A percentile compares a stretch with the other conserved stretches of the same genome.
Conservation (phyloP, 1,284 basidiomycete species). For the Thecaphora thlaspeos region DNA sequence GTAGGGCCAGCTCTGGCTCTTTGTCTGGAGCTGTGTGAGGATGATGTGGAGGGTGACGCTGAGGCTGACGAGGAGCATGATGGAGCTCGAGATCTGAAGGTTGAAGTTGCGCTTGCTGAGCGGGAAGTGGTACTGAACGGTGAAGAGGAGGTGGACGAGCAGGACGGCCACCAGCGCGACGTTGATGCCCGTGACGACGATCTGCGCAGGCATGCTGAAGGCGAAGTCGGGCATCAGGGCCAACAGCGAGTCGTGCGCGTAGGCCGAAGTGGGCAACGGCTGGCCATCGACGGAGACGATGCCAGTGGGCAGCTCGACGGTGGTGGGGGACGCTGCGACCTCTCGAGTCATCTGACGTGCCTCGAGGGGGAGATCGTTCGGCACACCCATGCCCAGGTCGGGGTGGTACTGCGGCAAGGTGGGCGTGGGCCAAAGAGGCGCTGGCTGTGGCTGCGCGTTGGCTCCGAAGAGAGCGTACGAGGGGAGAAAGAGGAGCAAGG, state of each 20-base stretch:
- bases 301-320: slow-evolving; percentile 22
- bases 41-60: slow-evolving; percentile 63
- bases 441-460: too few relatives aligned
- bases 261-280: slow-evolving; percentile 23
- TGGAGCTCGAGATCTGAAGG: slow-evolving; percentile 79
- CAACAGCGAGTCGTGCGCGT: slow-evolving; percentile 21
- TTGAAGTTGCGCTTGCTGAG: slow-evolving; percentile 87
- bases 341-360: too few relatives aligned
- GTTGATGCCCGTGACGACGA: slow-evolving; percentile 81
- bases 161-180: slow-evolving; percentile 84
- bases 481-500: too few relatives aligned
- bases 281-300: slow-evolving; percentile 37
- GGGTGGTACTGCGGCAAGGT: too few relatives aligned
- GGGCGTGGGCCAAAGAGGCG: too few relatives aligned
- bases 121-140: slow-evolving; percentile 92
- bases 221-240: slow-evolving; percentile 61
- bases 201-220: slow-evolving; percentile 85
- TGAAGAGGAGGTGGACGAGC: slow-evolving; percentile 88
- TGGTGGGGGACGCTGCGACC: slow-evolving; percentile 9
- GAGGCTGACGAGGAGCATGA: slow-evolving; percentile 66
- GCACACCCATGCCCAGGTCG: too few relatives aligned
- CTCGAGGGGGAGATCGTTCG: too few relatives aligned
- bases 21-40: slow-evolving; percentile 65
- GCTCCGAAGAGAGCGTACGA: too few relatives aligned
- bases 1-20: slow-evolving; percentile 82